Base-by-base conservation (phyloP, 805 yeast species). In the Ogataea methylovora region DNA sequence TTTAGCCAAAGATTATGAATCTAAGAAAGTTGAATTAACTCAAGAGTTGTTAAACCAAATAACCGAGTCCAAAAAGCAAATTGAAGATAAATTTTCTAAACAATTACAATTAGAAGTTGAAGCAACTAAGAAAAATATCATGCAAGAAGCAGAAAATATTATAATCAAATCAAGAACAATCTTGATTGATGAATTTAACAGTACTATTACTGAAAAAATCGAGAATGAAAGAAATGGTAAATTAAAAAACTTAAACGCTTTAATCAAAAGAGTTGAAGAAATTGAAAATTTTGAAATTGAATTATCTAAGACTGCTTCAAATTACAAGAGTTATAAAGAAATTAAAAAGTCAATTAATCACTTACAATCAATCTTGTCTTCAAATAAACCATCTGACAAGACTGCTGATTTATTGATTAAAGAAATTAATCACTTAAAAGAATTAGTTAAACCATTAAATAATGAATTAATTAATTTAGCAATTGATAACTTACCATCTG, bases 191-290 rank as follows among this genome's bases (percentile, higher is more conserved):
- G 77, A 75, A 50, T 77, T 84, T 54, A 73, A 78, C 41, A 63
- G 67, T 34, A 63, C 73, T 37, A 65, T 86, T 31, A 54, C 68
- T 30, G 69, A 72, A 35, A 71, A 71, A 39, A 71, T 88, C 35
- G 88, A 81, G 42, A 42, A 55, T 10, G 94, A 83, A 66, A 79
- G 97, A 61, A 68, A 79, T 42, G 85, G 87, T 19, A 79, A 92
- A 52, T 72, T 88, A 48, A 69, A 81, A 30, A 69, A 80, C 48
- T 67, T 92, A 49, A 69, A 70, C 23, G 73, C 76, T 37, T 67
- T 92, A 36, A 65, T 71, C 45, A 41, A 61, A 9, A 69, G 76
- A 46, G 63, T 83, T 33, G 64, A 58, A 18, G 67, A 70, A 24
- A 66, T 90, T 40, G 79, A 74, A 52, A 59, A 67, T 22, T 63